Percentiles rank a stretch among this genome's conserved stretches.
Evolutionary conservation across 495 filamentous ascomycete species (phyloP).

Genomic region (Saxophila tyrrhenica): DNA sequence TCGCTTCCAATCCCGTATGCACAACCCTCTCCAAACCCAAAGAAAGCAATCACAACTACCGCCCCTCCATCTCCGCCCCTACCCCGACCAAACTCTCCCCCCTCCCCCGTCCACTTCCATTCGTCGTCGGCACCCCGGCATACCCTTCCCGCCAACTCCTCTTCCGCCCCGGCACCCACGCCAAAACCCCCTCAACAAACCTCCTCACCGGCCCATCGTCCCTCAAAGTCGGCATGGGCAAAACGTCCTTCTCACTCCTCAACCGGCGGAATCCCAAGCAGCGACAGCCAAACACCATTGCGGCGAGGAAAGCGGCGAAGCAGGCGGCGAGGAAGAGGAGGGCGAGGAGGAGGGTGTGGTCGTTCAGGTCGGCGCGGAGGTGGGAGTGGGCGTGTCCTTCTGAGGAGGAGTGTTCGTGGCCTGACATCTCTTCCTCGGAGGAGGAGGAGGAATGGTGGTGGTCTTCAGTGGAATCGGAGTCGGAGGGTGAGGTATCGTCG

Average conservation of each 20-base stretch:
- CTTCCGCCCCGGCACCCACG: background rate
- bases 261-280: background rate
- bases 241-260: background rate
- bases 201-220: background rate
- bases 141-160: background rate
- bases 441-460: no score
- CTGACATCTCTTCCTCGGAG: background rate
- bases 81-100: background rate
- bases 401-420: background rate
- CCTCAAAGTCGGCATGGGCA: background rate
- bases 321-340: background rate
- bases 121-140: background rate
- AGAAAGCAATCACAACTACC: no score
- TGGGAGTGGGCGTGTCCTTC: background rate
- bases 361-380: background rate
- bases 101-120: background rate
- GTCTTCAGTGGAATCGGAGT: no score
- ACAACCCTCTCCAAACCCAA: no score
- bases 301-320: background rate
- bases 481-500: no score
- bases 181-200: background rate
- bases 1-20: no score
- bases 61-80: background rate
- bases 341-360: slow-evolving; percentile 1
- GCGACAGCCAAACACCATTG: background rate